phyloP scores from a whole-genome alignment of 139 green algal genomes.

The Nannochloris sp. region DNA sequence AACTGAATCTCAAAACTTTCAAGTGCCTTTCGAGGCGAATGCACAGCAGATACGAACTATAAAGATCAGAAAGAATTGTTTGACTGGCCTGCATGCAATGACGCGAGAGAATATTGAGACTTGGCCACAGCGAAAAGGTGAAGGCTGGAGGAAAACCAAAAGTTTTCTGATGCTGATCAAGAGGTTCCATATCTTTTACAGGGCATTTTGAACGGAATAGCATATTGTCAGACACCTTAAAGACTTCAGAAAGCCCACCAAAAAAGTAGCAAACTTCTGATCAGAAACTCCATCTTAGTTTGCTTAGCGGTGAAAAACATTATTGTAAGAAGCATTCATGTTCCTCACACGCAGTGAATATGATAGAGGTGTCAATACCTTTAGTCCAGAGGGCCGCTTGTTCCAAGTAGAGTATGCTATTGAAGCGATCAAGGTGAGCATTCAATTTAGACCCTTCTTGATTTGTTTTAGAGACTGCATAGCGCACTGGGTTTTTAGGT shows the following conservation, averaged over 20 bases:
- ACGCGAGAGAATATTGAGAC: no score
- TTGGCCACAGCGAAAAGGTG: no score
- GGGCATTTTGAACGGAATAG: no score
- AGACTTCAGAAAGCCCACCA: not conserved
- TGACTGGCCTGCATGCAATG: no score
- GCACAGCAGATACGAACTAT: no score
- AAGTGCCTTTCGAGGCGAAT: no score
- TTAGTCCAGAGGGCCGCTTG: slow-evolving; percentile 74
- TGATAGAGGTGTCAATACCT: slow-evolving; percentile 97
- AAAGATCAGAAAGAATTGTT: no score
- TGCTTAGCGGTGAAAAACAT: slow-evolving; percentile 1
- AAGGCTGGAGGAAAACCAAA: no score
- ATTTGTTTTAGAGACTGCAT: not conserved
- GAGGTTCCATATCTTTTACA: no score
- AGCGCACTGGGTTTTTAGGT: not conserved
- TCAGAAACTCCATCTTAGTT: not conserved
- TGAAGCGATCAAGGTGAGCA: slow-evolving; percentile 92
- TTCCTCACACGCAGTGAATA: slow-evolving; percentile 89
- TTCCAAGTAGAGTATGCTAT: slow-evolving; percentile 99
- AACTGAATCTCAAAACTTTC: no score
- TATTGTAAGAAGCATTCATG: slow-evolving; percentile 20
- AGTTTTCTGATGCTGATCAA: no score
- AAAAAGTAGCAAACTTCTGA: not conserved
- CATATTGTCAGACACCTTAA: not conserved
- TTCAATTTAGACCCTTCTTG: not conserved